Conservation (phyloP, 805 yeast species). For the Saccharomycopsis sp. region DNA sequence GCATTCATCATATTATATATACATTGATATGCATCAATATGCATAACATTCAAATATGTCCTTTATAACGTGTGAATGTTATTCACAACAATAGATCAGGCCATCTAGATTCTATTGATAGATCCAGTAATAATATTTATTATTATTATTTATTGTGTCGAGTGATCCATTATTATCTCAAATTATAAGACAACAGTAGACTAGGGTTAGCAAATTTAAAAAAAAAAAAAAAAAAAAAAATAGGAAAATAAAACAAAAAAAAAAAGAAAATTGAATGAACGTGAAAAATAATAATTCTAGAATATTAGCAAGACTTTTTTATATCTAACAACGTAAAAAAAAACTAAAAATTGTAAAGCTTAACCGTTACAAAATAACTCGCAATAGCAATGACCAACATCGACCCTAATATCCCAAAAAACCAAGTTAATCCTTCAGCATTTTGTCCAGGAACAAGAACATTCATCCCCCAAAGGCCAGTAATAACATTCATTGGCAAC, state of each 20-base stretch:
- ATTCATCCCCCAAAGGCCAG: constrained; percentile 99
- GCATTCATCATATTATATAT: too few relatives aligned
- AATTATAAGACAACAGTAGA: too few relatives aligned
- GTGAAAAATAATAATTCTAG: background rate
- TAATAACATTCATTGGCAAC: constrained; percentile 87
- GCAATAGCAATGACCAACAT: constrained; percentile 42
- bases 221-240: background rate
- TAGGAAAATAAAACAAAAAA: background rate
- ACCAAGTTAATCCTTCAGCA: constrained; percentile 56
- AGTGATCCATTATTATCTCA: too few relatives aligned
- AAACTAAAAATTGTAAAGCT: constrained; percentile 17
- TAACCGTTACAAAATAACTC: constrained; percentile 30
- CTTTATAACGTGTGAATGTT: too few relatives aligned
- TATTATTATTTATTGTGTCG: too few relatives aligned
- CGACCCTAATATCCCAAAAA: constrained; percentile 42
- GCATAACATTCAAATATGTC: too few relatives aligned
- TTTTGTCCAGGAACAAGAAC: constrained; percentile 93
- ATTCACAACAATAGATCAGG: too few relatives aligned
- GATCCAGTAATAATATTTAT: too few relatives aligned
- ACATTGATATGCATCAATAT: too few relatives aligned
- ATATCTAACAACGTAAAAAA: background rate
- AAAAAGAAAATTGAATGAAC: background rate
- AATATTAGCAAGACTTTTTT: too few relatives aligned
- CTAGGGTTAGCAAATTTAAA: background rate
- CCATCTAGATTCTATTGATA: too few relatives aligned